These are phyloP conservation scores for Pythium periplocum DNA, from an alignment of 352 stramenopile species.

Conservation along the genomic window DNA sequence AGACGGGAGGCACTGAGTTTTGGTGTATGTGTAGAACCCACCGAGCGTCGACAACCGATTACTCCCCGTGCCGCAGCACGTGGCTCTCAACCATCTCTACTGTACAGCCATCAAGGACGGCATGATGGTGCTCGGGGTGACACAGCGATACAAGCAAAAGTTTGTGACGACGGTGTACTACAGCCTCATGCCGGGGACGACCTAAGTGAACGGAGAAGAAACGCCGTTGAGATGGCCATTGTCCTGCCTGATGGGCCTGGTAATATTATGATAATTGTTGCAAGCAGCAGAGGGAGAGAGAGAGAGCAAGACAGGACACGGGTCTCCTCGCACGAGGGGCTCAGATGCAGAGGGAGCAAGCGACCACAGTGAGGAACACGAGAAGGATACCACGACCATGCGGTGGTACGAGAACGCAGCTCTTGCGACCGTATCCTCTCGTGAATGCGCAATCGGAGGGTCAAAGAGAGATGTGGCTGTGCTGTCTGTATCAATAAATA, in stretches of 20 bases:
- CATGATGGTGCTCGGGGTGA: slow-evolving; percentile 99
- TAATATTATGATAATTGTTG: neutral
- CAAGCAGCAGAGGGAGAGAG: neutral
- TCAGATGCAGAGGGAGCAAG: too few species aligned
- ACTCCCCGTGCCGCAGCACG: slow-evolving; percentile 96
- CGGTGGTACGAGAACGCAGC: too few species aligned
- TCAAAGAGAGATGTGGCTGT: too few species aligned
- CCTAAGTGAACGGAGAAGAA: slow-evolving; percentile 26
- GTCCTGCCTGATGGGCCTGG: neutral
- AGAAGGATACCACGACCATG: too few species aligned
- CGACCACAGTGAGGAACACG: too few species aligned
- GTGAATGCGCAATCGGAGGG: too few species aligned
- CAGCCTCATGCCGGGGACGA: slow-evolving; percentile 85
- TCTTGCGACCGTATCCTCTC: too few species aligned
- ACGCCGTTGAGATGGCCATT: too few species aligned
- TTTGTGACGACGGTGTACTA: slow-evolving; percentile 99
- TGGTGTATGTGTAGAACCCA: slow-evolving; percentile 53
- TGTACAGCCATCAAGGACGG: slow-evolving; percentile 99
- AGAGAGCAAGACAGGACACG: neutral
- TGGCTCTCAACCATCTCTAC: slow-evolving; percentile 99
- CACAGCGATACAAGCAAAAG: slow-evolving; percentile 96
- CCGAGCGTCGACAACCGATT: slow-evolving; percentile 93
- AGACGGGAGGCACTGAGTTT: neutral
- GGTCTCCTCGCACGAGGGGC: too few species aligned
- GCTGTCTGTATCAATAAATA: too few species aligned